Evolutionary conservation across 441 rosid species (phyloP), one percentile per base, ranked within the genome.

Genomic region (Erysimum pusillum): DNA sequence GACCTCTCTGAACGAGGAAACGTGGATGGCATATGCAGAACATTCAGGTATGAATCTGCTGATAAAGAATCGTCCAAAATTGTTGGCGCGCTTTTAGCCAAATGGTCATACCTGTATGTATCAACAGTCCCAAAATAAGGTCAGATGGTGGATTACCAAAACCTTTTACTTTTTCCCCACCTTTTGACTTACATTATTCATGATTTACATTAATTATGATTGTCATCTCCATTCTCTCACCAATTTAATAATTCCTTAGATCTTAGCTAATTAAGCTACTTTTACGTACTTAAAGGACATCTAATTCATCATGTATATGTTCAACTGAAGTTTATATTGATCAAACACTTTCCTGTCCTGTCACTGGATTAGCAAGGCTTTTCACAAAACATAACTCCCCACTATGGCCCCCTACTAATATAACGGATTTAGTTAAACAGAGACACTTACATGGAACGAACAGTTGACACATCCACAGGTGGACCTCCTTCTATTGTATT

Each of bases 21-120:
- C 57, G 98, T 96, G 53, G 99, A 88, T 66, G 99, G 99, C 95
- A 96, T 96, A 86, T 96, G 86, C 49, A 96, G 83, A 53, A 96
- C 96, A 86, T 93, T 93, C 51, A 96, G 91, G 83, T 96, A 96
- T 60, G 99, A 96, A 88, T 96, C 99, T 62, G 99, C 97, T 72
- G 99, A 96, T 76, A 96, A 91, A 35, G 98, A 93, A 82, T 96
- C 99, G 59, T 93, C 98, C 96, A 96, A 87, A 83, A 96, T 96
- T 69, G 98, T 92, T 14, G 99, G 99, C 49, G 99, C 98, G 79
- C 97, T 96, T 85, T 83, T 93, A 62, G 99, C 99, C 89, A 96
- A 84, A 88, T 96, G 99, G 64, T 93, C 99, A 82, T 91, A 93
- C 97, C 99, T 93, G 86, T 73, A 70, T 59, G 49, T 15, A 35